Base-by-base conservation (phyloP, 805 yeast species). In the Candida berthetii region DNA sequence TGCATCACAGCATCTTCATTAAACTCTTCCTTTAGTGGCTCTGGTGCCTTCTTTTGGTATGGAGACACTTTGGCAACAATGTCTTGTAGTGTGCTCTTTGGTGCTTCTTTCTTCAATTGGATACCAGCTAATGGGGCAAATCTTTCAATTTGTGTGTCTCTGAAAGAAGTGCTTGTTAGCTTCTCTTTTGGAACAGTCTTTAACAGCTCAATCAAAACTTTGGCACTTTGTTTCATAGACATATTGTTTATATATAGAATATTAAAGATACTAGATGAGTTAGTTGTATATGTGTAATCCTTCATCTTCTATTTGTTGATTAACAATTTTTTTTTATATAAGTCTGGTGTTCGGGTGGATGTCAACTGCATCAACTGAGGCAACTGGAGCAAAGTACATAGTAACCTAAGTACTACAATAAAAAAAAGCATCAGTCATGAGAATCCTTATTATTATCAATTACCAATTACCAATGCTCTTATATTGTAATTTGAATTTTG, bases 111-210 rank as follows among this genome's bases (percentile, higher is more conserved):
- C 22, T 69, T 66, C 13, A 74, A 42, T 19, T 20, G 16, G 14
- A 34, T 34, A 3, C 78, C 78, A 3, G 80, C 80, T 13, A 77
- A 58, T 16, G 68, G 65, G 52, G 72, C 68, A 44, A 72, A 76
- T 57, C 82, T 65, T 45, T 74, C 74, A 31, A 83, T 63, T 59
- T 85, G 93, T 0, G 74, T 58, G 36, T 76, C 80, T 54, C 80
- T 85, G 64, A 85, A 82, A 6, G 87, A 80, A 46, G 79, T 69
- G 55, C 82, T 87, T 50, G 74, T 74, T 39, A 85, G 69, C 45
- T 80, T 72, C 50, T 85, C 93, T 44, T 74, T 70, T 14, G 95
- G 95, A 35, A 83, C 68, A 18, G 72, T 72, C 48, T 80, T 81
- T 38, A 85, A 60, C 11, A 80, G 62, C 28, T 69, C 66, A 25